Conservation (phyloP, 2,329 filamentous ascomycete species). For the Alternaria ethzedia region DNA sequence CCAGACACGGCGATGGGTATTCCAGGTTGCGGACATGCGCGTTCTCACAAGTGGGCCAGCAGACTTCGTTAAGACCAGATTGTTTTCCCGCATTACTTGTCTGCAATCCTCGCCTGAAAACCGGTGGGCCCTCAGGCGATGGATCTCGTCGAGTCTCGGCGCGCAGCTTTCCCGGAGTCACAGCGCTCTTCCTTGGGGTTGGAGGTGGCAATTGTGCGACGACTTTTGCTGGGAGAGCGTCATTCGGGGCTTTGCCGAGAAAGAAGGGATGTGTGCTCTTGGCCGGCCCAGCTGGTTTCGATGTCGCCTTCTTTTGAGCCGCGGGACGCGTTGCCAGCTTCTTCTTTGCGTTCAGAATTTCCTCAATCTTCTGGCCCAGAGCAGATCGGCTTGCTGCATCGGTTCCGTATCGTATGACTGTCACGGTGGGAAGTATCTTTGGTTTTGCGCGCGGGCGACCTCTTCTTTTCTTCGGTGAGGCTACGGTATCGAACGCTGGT, state of each 20-base stretch:
- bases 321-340: conserved; percentile 21
- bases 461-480: conserved; percentile 55
- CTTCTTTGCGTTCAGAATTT: conserved; percentile 60
- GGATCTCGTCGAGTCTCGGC: conserved; percentile 37
- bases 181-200: conserved; percentile 46
- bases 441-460: conserved; percentile 28
- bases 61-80: conserved; percentile 69
- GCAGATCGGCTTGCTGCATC: conserved; percentile 54
- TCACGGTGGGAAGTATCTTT: conserved; percentile 50
- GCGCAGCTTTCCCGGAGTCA: conserved; percentile 56
- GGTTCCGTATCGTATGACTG: conserved; percentile 66
- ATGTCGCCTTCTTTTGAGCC: conserved; percentile 24
- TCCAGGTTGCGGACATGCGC: conserved; percentile 47
- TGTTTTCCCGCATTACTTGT: conserved; percentile 58
- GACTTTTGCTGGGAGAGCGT: conserved; percentile 23
- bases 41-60: conserved; percentile 74
- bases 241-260: conserved; percentile 57
- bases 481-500: conserved; percentile 15
- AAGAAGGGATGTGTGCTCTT: conserved; percentile 75
- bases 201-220: conserved; percentile 11
- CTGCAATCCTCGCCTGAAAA: conserved; percentile 27
- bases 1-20: not conserved
- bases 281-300: conserved; percentile 41
- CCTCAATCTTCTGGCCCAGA: conserved; percentile 67
- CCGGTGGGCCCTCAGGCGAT: conserved; percentile 17